These are phyloP conservation scores for Talaromyces sp. DNA, from an alignment of 2,329 filamentous ascomycete genomes.

Conservation along the genomic window DNA sequence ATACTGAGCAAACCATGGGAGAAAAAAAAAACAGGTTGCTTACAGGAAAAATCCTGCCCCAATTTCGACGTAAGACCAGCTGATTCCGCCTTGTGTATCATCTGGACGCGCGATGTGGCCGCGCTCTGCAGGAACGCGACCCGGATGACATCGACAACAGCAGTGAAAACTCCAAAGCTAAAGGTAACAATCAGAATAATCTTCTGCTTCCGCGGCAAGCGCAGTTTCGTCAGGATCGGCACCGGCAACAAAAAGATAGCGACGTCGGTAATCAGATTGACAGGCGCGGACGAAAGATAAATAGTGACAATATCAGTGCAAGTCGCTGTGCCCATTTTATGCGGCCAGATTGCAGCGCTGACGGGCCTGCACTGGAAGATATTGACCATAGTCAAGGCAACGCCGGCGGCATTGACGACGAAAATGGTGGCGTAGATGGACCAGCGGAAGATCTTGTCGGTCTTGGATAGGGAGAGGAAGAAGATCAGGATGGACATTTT, in stretches of 20 bases:
- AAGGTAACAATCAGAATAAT: conserved; percentile 83
- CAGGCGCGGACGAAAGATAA: conserved; percentile 70
- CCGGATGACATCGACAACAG: conserved; percentile 80
- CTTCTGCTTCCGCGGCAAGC: conserved; percentile 79
- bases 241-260: conserved; percentile 84
- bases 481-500: conserved; percentile 93
- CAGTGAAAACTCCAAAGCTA: conserved; percentile 78
- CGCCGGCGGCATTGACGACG: conserved; percentile 73
- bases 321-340: conserved; percentile 37
- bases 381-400: conserved; percentile 78
- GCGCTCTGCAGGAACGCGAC: conserved; percentile 87
- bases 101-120: conserved; percentile 34
- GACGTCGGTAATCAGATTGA: conserved; percentile 89
- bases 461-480: conserved; percentile 76
- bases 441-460: conserved; percentile 70
- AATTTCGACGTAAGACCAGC: conserved; percentile 2
- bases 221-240: conserved; percentile 82
- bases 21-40: conserved; percentile 17
- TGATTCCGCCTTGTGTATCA: conserved; percentile 14
- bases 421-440: conserved; percentile 75
- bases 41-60: conserved; percentile 51
- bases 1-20: conserved; percentile 1
- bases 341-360: conserved; percentile 60
- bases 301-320: conserved; percentile 62
- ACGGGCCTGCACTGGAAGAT: conserved; percentile 81